A percentile compares a stretch with the other conserved stretches of the same genome.
phyloP scores from a whole-genome alignment of 106 monocot species.

The Hemerocallis citrina region DNA sequence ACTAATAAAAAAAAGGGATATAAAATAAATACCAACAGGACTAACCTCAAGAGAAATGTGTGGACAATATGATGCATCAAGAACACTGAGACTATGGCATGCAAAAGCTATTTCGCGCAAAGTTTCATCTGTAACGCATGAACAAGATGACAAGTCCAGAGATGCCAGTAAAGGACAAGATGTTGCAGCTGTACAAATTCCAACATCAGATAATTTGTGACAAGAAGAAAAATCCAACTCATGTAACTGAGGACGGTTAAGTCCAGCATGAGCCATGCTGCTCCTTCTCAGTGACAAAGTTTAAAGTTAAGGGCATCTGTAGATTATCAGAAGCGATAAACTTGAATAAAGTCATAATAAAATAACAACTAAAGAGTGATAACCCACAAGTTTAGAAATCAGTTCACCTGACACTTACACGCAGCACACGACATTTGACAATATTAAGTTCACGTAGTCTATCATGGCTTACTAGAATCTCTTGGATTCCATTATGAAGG shows the following conservation, averaged over 20 bases:
- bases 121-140: conserved; percentile 76
- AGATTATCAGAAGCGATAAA: conserved; percentile 11
- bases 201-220: conserved; percentile 89
- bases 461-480: conserved; percentile 50
- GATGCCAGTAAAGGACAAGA: conserved; percentile 59
- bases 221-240: conserved; percentile 77
- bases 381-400: background rate
- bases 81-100: conserved; percentile 68
- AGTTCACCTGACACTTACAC: conserved; percentile 52
- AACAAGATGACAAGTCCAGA: conserved; percentile 81
- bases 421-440: conserved; percentile 49
- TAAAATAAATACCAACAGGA: conserved; percentile 2
- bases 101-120: conserved; percentile 70
- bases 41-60: conserved; percentile 90
- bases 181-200: conserved; percentile 62
- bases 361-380: background rate
- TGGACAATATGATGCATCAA: conserved; percentile 90
- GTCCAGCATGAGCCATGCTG: conserved; percentile 66
- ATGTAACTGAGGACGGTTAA: conserved; percentile 59
- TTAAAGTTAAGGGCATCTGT: conserved; percentile 80
- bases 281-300: conserved; percentile 68
- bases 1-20: background rate
- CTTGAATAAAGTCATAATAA: too few relatives aligned
- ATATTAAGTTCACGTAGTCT: conserved; percentile 42
- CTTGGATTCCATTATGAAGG: conserved; percentile 41